A percentile compares a stretch with the other conserved stretches of the same genome.
Conservation (phyloP, 176 grass and related monocot species). For the Poa annua region DNA sequence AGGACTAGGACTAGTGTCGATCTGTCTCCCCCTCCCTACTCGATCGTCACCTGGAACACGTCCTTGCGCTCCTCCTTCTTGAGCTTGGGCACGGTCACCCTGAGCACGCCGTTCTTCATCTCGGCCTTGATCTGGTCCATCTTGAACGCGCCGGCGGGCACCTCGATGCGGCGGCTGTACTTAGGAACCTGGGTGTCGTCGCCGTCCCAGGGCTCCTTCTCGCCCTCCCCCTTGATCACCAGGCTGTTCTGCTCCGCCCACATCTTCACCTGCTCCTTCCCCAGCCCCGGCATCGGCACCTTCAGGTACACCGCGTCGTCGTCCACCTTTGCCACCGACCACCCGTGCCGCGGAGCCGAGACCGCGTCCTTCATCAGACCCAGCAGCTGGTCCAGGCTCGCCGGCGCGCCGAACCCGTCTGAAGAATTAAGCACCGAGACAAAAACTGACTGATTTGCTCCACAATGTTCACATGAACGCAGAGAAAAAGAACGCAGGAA, state of each 20-base stretch:
- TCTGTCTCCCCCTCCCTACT: not conserved
- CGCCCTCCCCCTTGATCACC: slow-evolving; percentile 63
- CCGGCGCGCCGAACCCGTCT: not conserved
- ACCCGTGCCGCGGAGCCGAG: no score
- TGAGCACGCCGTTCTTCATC: slow-evolving; percentile 95
- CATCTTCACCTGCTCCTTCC: slow-evolving; percentile 34
- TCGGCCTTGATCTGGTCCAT: slow-evolving; percentile 86
- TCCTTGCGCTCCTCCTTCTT: slow-evolving; percentile 31
- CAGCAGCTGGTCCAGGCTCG: not conserved
- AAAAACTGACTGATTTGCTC: not conserved
- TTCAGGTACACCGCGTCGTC: slow-evolving; percentile 4
- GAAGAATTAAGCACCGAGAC: not conserved
- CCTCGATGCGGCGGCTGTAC: slow-evolving; percentile 46
- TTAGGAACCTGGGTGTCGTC: not conserved
- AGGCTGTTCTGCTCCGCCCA: slow-evolving; percentile 50
- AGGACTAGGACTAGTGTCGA: not conserved
- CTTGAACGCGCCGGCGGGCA: slow-evolving; percentile 49
- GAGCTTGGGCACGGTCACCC: slow-evolving; percentile 66
- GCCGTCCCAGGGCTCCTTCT: slow-evolving; percentile 48
- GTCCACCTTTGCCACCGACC: not conserved
- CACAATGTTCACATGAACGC: not conserved
- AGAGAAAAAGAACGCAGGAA: not conserved
- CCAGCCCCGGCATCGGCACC: slow-evolving; percentile 10
- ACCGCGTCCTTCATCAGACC: not conserved
- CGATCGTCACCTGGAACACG: slow-evolving; percentile 1